Conservation (phyloP, 352 stramenopile species). For the Blastocystis sp. region DNA sequence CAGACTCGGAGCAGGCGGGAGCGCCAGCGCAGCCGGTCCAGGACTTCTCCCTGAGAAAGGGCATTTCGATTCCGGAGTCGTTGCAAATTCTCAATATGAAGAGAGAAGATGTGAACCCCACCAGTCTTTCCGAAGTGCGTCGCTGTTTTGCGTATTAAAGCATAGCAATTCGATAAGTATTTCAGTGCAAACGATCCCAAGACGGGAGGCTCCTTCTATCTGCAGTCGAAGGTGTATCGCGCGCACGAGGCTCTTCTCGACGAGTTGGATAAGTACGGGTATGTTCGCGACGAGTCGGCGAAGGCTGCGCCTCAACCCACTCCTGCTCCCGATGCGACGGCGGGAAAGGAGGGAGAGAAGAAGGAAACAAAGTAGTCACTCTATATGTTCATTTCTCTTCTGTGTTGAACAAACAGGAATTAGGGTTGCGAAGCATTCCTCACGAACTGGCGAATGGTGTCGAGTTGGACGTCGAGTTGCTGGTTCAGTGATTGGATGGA, state of each 20-base stretch:
- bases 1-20: not conserved
- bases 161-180: slow-evolving; percentile 78
- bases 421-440: not conserved
- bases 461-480: not conserved
- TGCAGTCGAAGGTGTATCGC: slow-evolving; percentile 80
- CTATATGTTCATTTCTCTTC: not conserved
- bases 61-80: slow-evolving; percentile 70
- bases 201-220: slow-evolving; percentile 80
- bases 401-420: slow-evolving; percentile 1
- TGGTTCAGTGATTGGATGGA: slow-evolving; percentile 21
- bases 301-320: not conserved
- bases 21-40: slow-evolving; percentile 6
- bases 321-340: not conserved
- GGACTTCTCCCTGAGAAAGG: slow-evolving; percentile 64
- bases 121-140: slow-evolving; percentile 51
- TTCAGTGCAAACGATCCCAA: slow-evolving; percentile 78
- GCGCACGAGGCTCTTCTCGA: slow-evolving; percentile 77
- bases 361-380: not conserved
- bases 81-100: slow-evolving; percentile 72
- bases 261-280: slow-evolving; percentile 75
- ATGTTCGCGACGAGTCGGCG: slow-evolving; percentile 60
- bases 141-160: not conserved
- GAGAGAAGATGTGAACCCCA: slow-evolving; percentile 37
- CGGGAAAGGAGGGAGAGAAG: not conserved
- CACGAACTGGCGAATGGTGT: not conserved